Conservation (phyloP, 176 grass and related monocot genomes). For the Otatea glauca region DNA sequence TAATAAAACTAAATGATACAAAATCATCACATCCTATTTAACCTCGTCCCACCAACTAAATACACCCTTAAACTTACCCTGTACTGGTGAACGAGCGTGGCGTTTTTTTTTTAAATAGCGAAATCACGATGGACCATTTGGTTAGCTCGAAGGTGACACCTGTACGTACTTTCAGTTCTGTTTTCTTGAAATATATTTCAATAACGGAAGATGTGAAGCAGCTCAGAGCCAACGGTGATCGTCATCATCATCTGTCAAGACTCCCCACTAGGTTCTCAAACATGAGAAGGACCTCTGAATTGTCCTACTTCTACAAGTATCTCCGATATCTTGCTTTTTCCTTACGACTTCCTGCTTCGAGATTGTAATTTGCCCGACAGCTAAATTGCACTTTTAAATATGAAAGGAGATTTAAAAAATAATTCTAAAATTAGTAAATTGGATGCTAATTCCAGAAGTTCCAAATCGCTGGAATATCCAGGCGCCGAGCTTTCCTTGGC, state of each 20-base stretch:
- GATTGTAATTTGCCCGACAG: background rate
- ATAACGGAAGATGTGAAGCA: background rate
- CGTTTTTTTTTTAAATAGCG: background rate
- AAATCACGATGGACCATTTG: background rate
- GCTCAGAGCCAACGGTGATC: background rate
- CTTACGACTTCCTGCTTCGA: background rate
- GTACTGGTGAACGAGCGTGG: background rate
- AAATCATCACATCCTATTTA: too few species aligned
- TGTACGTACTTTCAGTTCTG: background rate
- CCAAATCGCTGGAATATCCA: background rate
- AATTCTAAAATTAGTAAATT: background rate
- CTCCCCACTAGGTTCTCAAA: background rate
- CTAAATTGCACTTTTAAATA: background rate
- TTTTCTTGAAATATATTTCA: background rate
- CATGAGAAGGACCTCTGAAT: background rate
- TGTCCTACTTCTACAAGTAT: constrained; percentile 15
- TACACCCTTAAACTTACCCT: background rate
- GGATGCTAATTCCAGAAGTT: background rate
- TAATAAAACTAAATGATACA: too few species aligned
- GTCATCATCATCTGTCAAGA: background rate
- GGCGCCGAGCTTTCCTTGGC: background rate
- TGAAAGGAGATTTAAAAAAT: background rate
- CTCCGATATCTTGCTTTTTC: background rate
- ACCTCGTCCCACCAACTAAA: too few species aligned
- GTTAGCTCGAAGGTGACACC: background rate